A percentile compares a stretch with the other conserved stretches of the same genome.
These are phyloP conservation scores for Moniliophthora roreri DNA, from an alignment of 1,284 basidiomycete genomes.

Conservation along the genomic window DNA sequence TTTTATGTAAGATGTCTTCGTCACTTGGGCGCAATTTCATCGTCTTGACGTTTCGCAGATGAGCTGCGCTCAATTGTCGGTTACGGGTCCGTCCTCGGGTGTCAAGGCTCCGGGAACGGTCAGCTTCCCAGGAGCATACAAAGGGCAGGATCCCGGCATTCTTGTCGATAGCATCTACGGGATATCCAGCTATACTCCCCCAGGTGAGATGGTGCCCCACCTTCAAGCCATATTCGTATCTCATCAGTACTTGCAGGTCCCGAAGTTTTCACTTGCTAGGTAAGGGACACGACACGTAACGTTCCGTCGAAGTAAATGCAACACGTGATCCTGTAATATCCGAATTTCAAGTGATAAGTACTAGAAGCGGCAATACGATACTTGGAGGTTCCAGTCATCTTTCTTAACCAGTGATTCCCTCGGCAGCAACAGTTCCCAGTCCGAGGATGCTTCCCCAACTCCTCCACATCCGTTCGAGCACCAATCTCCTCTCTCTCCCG, in stretches of 20 bases:
- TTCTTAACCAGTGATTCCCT: slow-evolving; percentile 1
- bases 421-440: slow-evolving; percentile 38
- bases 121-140: slow-evolving; percentile 51
- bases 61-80: slow-evolving; percentile 39
- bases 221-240: neutral
- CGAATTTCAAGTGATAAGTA: neutral
- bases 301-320: no score
- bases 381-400: neutral
- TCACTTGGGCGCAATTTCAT: neutral
- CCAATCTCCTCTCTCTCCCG: slow-evolving; percentile 69
- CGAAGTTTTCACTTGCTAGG: neutral
- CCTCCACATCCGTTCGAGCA: slow-evolving; percentile 90
- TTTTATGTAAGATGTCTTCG: slow-evolving; percentile 37
- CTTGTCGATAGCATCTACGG: slow-evolving; percentile 37
- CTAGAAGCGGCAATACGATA: neutral
- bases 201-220: slow-evolving; percentile 26
- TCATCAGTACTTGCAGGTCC: neutral
- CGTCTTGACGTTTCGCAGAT: slow-evolving; percentile 23
- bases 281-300: no score
- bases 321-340: no score
- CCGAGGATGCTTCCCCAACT: slow-evolving; percentile 72
- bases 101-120: slow-evolving; percentile 41
- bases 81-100: slow-evolving; percentile 44
- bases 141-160: slow-evolving; percentile 42
- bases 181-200: slow-evolving; percentile 37